These are phyloP conservation scores for Leucocoprinus sp. DNA, from an alignment of 768 basidiomycete genomes.

Conservation along the genomic window DNA sequence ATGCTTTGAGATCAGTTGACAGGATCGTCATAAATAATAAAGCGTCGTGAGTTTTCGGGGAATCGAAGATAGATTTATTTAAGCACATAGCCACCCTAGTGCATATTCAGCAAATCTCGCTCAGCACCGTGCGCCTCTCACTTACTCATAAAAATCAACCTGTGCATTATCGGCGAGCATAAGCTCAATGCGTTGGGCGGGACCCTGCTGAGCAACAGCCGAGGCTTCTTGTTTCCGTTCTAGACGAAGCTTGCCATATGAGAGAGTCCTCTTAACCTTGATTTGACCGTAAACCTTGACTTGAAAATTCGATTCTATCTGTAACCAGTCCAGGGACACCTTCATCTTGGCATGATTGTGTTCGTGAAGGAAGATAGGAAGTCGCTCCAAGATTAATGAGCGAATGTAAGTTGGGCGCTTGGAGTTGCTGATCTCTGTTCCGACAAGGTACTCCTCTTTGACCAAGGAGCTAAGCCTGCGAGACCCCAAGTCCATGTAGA, in stretches of 20 bases:
- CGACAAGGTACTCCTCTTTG: constrained; percentile 65
- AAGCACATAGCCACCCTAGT: constrained; percentile 76
- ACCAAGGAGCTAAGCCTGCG: constrained; percentile 64
- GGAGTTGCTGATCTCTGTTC: constrained; percentile 40
- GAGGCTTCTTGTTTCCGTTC: constrained; percentile 61
- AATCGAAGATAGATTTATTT: constrained; percentile 70
- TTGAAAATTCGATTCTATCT: constrained; percentile 52
- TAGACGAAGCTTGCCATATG: constrained; percentile 38
- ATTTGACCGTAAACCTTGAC: constrained; percentile 64
- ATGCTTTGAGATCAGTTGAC: constrained; percentile 76
- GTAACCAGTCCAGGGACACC: constrained; percentile 62
- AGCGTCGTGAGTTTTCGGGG: constrained; percentile 77
- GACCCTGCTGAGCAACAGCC: constrained; percentile 51
- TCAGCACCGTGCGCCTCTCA: constrained; percentile 12
- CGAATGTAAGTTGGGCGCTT: constrained; percentile 45
- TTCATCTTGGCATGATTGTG: constrained; percentile 59
- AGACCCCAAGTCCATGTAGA: constrained; percentile 75
- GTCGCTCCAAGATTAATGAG: constrained; percentile 65
- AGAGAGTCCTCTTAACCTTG: constrained; percentile 51
- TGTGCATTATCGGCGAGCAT: constrained; percentile 71
- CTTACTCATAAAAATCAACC: constrained; percentile 90
- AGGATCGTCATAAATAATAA: constrained; percentile 90
- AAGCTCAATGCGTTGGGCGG: constrained; percentile 54
- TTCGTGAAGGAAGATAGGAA: constrained; percentile 90
- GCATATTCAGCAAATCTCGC: not conserved